Evolutionary conservation across 805 yeast genomes (phyloP), one percentile per base, ranked within the genome.

Genomic region (Saturnispora halmiae): DNA sequence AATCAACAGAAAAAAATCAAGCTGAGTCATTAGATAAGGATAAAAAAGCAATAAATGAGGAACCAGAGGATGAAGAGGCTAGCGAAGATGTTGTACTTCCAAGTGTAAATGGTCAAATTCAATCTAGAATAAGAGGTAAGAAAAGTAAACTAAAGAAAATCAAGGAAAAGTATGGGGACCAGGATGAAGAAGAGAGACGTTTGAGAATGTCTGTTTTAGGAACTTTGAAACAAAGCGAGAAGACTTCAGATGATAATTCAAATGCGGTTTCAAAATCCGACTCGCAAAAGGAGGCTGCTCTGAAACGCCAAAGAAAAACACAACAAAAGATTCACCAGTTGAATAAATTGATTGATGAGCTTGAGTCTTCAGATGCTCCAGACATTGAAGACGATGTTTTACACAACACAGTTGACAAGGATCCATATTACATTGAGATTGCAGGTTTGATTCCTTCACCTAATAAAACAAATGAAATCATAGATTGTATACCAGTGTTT

Each of bases 121-220:
- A 60, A 16, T 67, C 66, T 14, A 69, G 65, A 29, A 77, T 79
- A 6, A 75, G 96, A 52, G 96, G 97, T 36, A 86, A 82, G 60
- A 85, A 81, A 54, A 81, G 82, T 30, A 87, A 87, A 55, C 54
- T 82, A 60, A 85, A 82, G 66, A 87, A 84, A 54, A 82, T 86
- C 42, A 80, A 80, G 31, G 69, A 73, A 45, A 90, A 88, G 54
- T 90, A 90, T 54, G 85, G 79, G 3, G 87, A 82, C 45, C 97
- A 90, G 61, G 97, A 90, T 56, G 96, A 85, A 39, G 92, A 83
- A 42, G 97, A 90, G 52, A 72, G 87, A 42, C 52, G 61, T 34
- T 51, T 80, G 42, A 70, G 94, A 48, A 77, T 90, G 82, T 77
- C 81, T 44, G 83, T 82, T 2, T 63, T 90, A 31, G 97, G 97